Base-by-base conservation (phyloP, 2,329 filamentous ascomycete genomes). In the Simplicillium aogashimaense region DNA sequence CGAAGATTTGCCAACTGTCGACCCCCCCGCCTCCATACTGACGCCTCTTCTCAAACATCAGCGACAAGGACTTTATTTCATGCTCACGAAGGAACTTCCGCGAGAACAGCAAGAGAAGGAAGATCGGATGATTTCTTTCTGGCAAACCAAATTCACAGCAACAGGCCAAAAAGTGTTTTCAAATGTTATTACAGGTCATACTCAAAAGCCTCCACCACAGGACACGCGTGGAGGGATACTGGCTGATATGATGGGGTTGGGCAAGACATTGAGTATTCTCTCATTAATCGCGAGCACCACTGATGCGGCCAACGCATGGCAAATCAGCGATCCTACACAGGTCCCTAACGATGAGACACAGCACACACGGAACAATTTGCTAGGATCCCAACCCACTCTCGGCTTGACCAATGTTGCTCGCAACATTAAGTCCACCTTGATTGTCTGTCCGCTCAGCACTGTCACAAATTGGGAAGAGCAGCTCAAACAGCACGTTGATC, bases 381-480 rank as follows among this genome's bases (percentile, higher is more conserved):
- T 55, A 34, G 44, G 49, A 37, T 55, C 54, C 28, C 66, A 67
- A 15, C 56, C 65, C 15, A 55, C 59, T 1, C 57, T 78, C 14
- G 67, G 61, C 3, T 58, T 78, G 15, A 75, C 72, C 11, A 61
- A 54, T 10, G 55, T 84, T n/a, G 61, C 64, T 15, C 69, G 67
- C 33, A 94, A 95, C 52, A 78, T 77, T 6, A 83, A 79, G 53
- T 79, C 85, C 1, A 97, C 92, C 0, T 67, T 98, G 28, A 72
- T 98, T 14, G 78, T 98, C 13, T 94, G 85, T 42, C 92, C 92
- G 1, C 72, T 95, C 3, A 95, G 86, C 53, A 92, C 90, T 0
- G 80, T 97, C 43, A 82, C 83, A 18, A 98, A 97, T 53, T 98
- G 92, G 92, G 83, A 90, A 51, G 80, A 88, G 49, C 92, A 98